phyloP scores from a whole-genome alignment of 441 rosid species.

The Oxalis stricta region DNA sequence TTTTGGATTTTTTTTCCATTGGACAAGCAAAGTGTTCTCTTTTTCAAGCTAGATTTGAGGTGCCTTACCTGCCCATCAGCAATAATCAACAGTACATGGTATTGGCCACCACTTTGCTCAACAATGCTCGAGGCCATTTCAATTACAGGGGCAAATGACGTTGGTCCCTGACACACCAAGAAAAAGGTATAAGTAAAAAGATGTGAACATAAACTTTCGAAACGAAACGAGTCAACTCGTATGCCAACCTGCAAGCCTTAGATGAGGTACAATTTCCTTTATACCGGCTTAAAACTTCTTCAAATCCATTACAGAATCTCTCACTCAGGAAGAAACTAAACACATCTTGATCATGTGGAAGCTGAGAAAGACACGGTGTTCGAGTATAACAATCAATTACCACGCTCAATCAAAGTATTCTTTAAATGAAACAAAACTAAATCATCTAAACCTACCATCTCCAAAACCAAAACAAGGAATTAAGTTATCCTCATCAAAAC shows the following conservation, averaged over 20 bases:
- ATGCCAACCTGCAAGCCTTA: slow-evolving; percentile 70
- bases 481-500: slow-evolving; percentile 64
- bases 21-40: no score
- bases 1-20: neutral
- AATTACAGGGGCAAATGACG: slow-evolving; percentile 69
- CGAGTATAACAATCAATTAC: neutral
- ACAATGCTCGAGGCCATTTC: slow-evolving; percentile 76
- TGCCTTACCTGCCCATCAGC: slow-evolving; percentile 88
- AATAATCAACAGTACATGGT: slow-evolving; percentile 62
- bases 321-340: slow-evolving; percentile 46
- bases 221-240: slow-evolving; percentile 1
- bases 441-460: slow-evolving; percentile 30
- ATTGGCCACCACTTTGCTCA: slow-evolving; percentile 61
- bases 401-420: neutral
- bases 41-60: no score
- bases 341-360: slow-evolving; percentile 67
- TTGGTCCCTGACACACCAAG: slow-evolving; percentile 54
- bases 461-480: slow-evolving; percentile 75
- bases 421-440: neutral
- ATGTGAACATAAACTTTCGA: slow-evolving; percentile 6
- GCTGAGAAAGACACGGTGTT: slow-evolving; percentile 23
- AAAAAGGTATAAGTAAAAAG: no score
- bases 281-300: slow-evolving; percentile 53
- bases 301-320: slow-evolving; percentile 58
- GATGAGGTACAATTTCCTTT: slow-evolving; percentile 52